Base-by-base conservation (phyloP, 2,329 filamentous ascomycete species). In the Teratosphaeriaceae sp. region DNA sequence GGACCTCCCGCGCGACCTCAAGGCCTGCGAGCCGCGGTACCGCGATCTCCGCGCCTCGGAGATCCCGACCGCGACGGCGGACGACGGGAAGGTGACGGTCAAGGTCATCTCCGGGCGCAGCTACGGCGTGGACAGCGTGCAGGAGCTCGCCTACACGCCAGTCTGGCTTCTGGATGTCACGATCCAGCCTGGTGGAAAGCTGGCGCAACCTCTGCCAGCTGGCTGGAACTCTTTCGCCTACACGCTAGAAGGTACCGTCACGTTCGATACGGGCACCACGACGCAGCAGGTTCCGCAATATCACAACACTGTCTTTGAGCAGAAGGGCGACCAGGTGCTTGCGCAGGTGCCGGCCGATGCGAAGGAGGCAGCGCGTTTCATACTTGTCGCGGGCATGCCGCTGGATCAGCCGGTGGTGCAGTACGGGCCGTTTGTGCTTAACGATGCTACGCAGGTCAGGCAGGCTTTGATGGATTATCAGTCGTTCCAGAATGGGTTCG, bases 151-250 rank as follows among this genome's bases (percentile, higher is more conserved):
- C 12, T 96, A 97, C 66, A 97, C 90, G 1, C 92, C 92, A 0
- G 88, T 97, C n/a, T 97, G 90, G 90, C 74, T 95, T 49, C 73
- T 97, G 34, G 90, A 97, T 62, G 72, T 96, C 40, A 80, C 78
- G 16, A 78, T 97, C 41, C 69, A 79, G 56, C 88, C 89, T 0
- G 90, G 90, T 41, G 88, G 86, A 36, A 79, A 73, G 46, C 71
- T 97, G 52, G 74, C 72, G 18, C 90, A 97, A 69, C 65, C 77
- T 4, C 61, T 97, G 2, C 90, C 90, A 0, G 68, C 73, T 48
- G 83, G 81, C 21, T 97, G 88, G 87, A 96, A 94, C 63, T 80
- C 86, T 1, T 97, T 97, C 59, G 82, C 83, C 13, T 97, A 96
- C 64, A 83, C 80, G 3, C 72, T 97, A n/a, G 74, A 81, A 46